Evolutionary conservation across 177 flowering plant species (phyloP), one percentile per base, ranked within the genome.

Genomic region (Vitis hybrid): DNA sequence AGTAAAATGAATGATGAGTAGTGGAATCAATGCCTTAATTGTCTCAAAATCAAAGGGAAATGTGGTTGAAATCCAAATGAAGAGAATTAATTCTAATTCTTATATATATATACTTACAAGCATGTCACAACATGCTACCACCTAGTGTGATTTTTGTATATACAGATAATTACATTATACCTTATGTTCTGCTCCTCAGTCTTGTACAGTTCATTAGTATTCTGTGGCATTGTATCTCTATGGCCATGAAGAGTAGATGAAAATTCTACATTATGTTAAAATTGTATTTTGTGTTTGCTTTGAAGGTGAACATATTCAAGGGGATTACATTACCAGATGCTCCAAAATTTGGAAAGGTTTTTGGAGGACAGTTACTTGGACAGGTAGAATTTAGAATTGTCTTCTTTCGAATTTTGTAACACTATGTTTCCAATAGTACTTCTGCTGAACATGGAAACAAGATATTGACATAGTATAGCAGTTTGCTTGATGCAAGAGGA

Each of bases 281-380:
- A 4, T 63, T 50, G 4, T 44, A 11, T 54, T 64, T 49, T 24
- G 1, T 49, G 1, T 76, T 47, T 82, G 59, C 61, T 65, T 65
- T 78, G 72, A 67, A 95, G 99, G 96, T 85, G 52, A 84, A 95
- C 74, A 76, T 90, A 63, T 95, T 95, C 74, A 84, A 80, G 67
- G 99, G 97, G n/a, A 81, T 89, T 70, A 94, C 98, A 19, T 80
- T 89, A 82, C 91, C 92, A 28, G 92, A 89, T 72, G 91, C 98
- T 78, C 97, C 97, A 70, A 83, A 63, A 64, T 89, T 91, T 79
- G 90, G 82, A 18, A 90, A 87, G 69, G 92, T 96, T 68, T 96
- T 89, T 81, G 98, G 99, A 65, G 98, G 99, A 71, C 99, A 96
- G 70, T 80, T 94, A 24, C 69, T 94, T 73, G 99, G 95, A 76